These are phyloP conservation scores for Pseudogymnoascus sp. DNA, from an alignment of 2,329 filamentous ascomycete genomes.

Conservation along the genomic window DNA sequence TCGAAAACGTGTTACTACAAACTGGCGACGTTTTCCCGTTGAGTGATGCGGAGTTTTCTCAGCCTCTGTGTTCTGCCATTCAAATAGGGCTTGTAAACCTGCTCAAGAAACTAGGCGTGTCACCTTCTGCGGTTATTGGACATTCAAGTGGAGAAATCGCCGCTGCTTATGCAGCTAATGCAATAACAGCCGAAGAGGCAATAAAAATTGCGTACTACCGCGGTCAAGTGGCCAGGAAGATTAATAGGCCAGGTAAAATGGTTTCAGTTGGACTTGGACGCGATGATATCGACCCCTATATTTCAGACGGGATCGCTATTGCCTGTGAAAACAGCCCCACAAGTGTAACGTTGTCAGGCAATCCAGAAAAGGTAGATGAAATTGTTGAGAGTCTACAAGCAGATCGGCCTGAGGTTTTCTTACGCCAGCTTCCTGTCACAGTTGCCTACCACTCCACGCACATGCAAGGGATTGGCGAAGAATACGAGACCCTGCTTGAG, in stretches of 20 bases:
- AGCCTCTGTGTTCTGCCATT: conserved; percentile 20
- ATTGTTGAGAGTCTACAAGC: conserved; percentile 14
- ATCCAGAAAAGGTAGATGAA: conserved; percentile 16
- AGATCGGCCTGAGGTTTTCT: conserved; percentile 24
- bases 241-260: conserved; percentile 11
- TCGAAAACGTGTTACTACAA: background rate
- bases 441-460: conserved; percentile 37
- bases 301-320: background rate
- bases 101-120: conserved; percentile 22
- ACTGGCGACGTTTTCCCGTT: conserved; percentile 30
- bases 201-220: conserved; percentile 15
- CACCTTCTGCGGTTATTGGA: conserved; percentile 29
- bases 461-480: background rate
- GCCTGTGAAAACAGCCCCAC: conserved; percentile 17
- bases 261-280: conserved; percentile 15
- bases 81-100: conserved; percentile 19
- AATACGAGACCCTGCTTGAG: conserved; percentile 7
- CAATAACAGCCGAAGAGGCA: conserved; percentile 7
- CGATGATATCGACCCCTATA: background rate
- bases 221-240: conserved; percentile 8
- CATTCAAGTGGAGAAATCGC: conserved; percentile 38
- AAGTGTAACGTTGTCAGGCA: conserved; percentile 22
- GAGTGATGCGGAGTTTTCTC: conserved; percentile 33
- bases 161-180: conserved; percentile 30
- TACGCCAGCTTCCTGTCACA: conserved; percentile 33